These are phyloP conservation scores for Breynia disticha DNA, from an alignment of 441 rosid species.

Conservation along the genomic window DNA sequence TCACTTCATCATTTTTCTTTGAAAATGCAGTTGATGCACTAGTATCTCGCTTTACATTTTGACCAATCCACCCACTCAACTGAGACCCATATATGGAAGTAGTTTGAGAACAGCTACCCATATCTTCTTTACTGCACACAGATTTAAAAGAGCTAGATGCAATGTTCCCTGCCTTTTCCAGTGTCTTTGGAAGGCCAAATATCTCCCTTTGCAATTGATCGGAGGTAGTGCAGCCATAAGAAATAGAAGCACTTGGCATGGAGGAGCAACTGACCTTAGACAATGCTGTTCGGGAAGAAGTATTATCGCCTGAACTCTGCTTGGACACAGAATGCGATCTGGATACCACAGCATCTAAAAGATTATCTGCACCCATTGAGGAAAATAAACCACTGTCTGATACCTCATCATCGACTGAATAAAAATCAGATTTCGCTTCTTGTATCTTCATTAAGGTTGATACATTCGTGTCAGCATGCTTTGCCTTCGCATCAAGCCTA, in stretches of 20 bases:
- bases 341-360: slow-evolving; percentile 88
- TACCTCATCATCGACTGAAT: slow-evolving; percentile 25
- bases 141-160: slow-evolving; percentile 36
- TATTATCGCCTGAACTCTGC: slow-evolving; percentile 60
- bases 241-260: slow-evolving; percentile 30
- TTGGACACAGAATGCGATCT: slow-evolving; percentile 43
- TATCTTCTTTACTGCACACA: slow-evolving; percentile 32
- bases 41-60: slow-evolving; percentile 35
- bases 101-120: slow-evolving; percentile 37
- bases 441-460: slow-evolving; percentile 29
- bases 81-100: slow-evolving; percentile 56
- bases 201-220: slow-evolving; percentile 31
- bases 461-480: slow-evolving; percentile 26
- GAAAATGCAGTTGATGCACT: slow-evolving; percentile 53
- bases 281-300: slow-evolving; percentile 61
- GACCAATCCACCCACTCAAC: slow-evolving; percentile 78
- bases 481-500: slow-evolving; percentile 20
- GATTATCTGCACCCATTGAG: slow-evolving; percentile 43
- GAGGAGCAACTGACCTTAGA: slow-evolving; percentile 55
- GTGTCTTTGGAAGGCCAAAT: slow-evolving; percentile 27
- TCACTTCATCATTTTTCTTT: slow-evolving; percentile 50
- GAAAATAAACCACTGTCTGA: slow-evolving; percentile 27
- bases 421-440: slow-evolving; percentile 28
- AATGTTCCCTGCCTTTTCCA: slow-evolving; percentile 21
- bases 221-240: slow-evolving; percentile 22